Evolutionary conservation across 1,284 basidiomycete genomes (phyloP), one percentile per base, ranked within the genome.

Genomic region (Cystobasidium sp.): DNA sequence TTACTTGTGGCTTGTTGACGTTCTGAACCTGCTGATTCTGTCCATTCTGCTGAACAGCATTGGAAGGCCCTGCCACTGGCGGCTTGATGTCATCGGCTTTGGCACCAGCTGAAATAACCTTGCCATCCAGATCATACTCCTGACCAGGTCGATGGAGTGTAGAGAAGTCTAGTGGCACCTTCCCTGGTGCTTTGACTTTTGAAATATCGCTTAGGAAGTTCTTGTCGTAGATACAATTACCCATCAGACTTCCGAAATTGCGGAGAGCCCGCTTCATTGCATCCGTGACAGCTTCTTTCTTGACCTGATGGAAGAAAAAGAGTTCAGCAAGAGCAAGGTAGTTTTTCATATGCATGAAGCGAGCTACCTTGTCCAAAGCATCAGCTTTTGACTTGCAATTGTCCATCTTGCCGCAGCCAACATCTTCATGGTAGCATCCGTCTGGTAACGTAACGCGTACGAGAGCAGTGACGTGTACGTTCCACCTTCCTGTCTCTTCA

Each of bases 281-380:
- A 79, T 99, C 96, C 0, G 96, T 99, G 0, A 97, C 91, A 0
- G 97, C 94, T 81, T 98, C 96, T 81, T 99, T 99, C 86, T 97
- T 96, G 79, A 92, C 93, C 94, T 97, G 79, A 14, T 31, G 44
- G 9, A 51, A 22, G 10, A 44, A n/a, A 20, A 39, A 41, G 1
- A 16, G 22, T 43, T 24, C 37, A 1, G 10, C 37, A 24, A 22
- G 24, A 47, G 16, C n/a, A 8, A 64, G n/a, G 6, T 9, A 47
- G 39, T 24, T n/a, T n/a, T 74, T 22, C 65, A 31, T 31, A 1
- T 31, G 5, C 5, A 2, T 31, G 31, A 31, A 31, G n/a, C 31
- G 66, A 53, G 12, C 18, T 73, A 94, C 96, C 88, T 99, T 99
- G 80, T 98, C 95, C 41, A 99, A 81, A 0, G 93, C 94, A 16